Evolutionary conservation across 2,329 filamentous ascomycete genomes (phyloP).

Genomic region (Lecanicillium sp.): DNA sequence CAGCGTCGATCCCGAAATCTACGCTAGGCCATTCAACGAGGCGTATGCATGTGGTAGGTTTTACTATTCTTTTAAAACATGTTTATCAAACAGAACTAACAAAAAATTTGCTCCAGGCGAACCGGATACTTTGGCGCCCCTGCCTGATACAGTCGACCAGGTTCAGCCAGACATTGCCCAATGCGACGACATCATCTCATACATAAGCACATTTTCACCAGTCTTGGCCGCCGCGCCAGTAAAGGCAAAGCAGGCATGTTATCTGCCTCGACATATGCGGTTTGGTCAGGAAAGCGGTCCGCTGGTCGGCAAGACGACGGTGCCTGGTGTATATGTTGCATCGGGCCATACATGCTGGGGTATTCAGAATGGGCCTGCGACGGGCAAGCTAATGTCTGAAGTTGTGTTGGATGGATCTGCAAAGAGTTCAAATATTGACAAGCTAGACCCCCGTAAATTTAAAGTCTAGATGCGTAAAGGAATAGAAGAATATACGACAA

Average conservation of each 20-base stretch:
- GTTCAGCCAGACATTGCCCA: constrained; percentile 67
- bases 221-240: constrained; percentile 60
- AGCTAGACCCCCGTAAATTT: constrained; percentile 59
- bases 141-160: constrained; percentile 67
- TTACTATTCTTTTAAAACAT: not conserved
- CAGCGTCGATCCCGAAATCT: constrained; percentile 81
- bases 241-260: constrained; percentile 79
- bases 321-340: constrained; percentile 70
- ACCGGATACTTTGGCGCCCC: constrained; percentile 64
- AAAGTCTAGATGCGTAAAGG: constrained; percentile 32
- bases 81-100: constrained; percentile 2
- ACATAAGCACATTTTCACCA: constrained; percentile 60
- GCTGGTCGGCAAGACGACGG: constrained; percentile 66
- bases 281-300: constrained; percentile 57
- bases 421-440: constrained; percentile 57
- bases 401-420: constrained; percentile 66
- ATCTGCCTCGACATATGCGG: constrained; percentile 69
- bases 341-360: constrained; percentile 97
- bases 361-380: constrained; percentile 90
- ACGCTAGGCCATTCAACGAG: constrained; percentile 79
- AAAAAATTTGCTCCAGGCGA: constrained; percentile 41
- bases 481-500: not conserved
- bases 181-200: constrained; percentile 79
- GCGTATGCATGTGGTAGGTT: constrained; percentile 82
- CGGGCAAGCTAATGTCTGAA: constrained; percentile 73